These are phyloP conservation scores for Elsinoe perseae DNA, from an alignment of 2,329 filamentous ascomycete genomes.

Conservation along the genomic window DNA sequence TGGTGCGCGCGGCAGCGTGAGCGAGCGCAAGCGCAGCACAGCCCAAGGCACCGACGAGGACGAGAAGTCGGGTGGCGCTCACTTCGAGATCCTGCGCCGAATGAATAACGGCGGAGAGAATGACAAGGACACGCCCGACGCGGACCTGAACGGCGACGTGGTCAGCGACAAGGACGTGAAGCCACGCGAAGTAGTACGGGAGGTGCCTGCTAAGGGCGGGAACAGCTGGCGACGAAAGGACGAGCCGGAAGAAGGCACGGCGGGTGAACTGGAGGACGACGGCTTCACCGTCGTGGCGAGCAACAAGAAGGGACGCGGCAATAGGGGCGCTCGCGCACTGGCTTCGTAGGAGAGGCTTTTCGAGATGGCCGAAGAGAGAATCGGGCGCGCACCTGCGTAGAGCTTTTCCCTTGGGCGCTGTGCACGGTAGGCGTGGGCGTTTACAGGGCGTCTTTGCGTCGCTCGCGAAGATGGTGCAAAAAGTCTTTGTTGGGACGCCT, in stretches of 20 bases:
- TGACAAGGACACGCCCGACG: constrained; percentile 35
- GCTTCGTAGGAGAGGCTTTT: constrained; percentile 18
- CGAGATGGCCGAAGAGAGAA: neutral
- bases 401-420: neutral
- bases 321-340: constrained; percentile 24
- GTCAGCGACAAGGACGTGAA: constrained; percentile 48
- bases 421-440: neutral
- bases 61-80: constrained; percentile 32
- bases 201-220: constrained; percentile 36
- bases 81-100: constrained; percentile 50
- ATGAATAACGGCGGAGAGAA: constrained; percentile 31
- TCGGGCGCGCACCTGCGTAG: neutral
- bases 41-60: constrained; percentile 30
- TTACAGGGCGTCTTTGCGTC: neutral
- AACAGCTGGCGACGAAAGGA: constrained; percentile 27
- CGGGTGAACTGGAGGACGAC: constrained; percentile 44
- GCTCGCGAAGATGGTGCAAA: neutral
- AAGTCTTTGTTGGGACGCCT: neutral
- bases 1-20: constrained; percentile 19
- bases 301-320: constrained; percentile 36
- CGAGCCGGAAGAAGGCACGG: constrained; percentile 31
- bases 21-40: constrained; percentile 30
- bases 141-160: constrained; percentile 43
- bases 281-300: constrained; percentile 48
- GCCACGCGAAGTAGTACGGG: constrained; percentile 47